These are phyloP conservation scores for Phialophora macrospora DNA, from an alignment of 2,329 filamentous ascomycete species.

Conservation along the genomic window DNA sequence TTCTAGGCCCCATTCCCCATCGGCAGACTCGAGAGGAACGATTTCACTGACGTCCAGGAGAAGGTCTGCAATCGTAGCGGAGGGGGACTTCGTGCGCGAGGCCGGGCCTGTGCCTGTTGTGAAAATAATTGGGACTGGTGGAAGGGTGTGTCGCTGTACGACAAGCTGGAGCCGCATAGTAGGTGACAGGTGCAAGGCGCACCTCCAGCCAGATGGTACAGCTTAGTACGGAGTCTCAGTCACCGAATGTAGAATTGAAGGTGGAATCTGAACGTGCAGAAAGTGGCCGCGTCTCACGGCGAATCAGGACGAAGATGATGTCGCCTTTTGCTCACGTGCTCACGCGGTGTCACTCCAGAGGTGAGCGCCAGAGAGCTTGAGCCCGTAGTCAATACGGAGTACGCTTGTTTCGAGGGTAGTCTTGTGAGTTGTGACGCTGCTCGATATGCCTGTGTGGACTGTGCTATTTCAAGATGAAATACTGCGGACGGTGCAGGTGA, in stretches of 20 bases:
- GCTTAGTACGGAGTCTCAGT: neutral
- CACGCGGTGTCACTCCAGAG: neutral
- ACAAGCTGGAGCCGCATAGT: constrained; percentile 73
- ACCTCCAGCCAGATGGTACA: neutral
- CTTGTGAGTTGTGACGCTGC: neutral
- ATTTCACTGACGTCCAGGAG: constrained; percentile 78
- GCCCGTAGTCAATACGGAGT: neutral
- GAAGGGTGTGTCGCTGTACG: constrained; percentile 74
- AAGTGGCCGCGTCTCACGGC: neutral
- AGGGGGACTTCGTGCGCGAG: constrained; percentile 48
- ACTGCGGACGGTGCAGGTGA: neutral
- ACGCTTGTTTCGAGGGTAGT: neutral
- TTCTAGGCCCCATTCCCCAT: constrained; percentile 77
- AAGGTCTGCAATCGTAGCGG: constrained; percentile 74
- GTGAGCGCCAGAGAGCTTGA: neutral
- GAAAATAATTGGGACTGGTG: constrained; percentile 74
- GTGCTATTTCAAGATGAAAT: neutral
- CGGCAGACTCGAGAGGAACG: constrained; percentile 76
- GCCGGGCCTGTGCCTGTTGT: constrained; percentile 55
- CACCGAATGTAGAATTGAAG: neutral
- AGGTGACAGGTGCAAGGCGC: neutral
- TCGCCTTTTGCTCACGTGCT: neutral
- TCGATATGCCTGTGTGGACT: neutral
- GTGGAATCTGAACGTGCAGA: neutral
- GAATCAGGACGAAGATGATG: neutral